phyloP scores from a whole-genome alignment of 257 asterid genomes.

The Rehmannia glutinosa region DNA sequence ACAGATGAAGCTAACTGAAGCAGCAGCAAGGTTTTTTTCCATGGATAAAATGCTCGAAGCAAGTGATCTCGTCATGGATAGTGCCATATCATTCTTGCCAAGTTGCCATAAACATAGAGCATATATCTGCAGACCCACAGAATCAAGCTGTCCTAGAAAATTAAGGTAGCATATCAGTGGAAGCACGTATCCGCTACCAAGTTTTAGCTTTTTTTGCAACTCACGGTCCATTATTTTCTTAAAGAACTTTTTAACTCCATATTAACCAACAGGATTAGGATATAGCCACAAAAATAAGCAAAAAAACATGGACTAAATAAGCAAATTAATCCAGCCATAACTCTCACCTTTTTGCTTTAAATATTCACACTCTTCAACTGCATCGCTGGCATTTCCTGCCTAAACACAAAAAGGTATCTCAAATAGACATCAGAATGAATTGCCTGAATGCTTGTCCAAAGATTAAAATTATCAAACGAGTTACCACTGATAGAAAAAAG shows the following conservation, averaged over 20 bases:
- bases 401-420: slow-evolving; percentile 31
- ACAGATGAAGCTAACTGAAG: slow-evolving; percentile 64
- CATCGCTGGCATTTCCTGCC: slow-evolving; percentile 73
- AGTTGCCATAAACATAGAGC: slow-evolving; percentile 81
- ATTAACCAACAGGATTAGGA: slow-evolving; percentile 4
- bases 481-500: background rate
- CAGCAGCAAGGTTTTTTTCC: slow-evolving; percentile 63
- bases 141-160: slow-evolving; percentile 74
- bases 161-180: slow-evolving; percentile 22
- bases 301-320: background rate
- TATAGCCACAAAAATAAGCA: background rate
- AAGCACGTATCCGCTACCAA: slow-evolving; percentile 3
- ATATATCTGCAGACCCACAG: slow-evolving; percentile 72
- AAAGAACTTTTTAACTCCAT: background rate
- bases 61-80: slow-evolving; percentile 56
- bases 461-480: background rate
- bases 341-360: slow-evolving; percentile 65
- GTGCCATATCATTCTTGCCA: slow-evolving; percentile 69
- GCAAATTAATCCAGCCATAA: slow-evolving; percentile 20
- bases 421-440: slow-evolving; percentile 9
- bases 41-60: slow-evolving; percentile 58
- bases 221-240: background rate
- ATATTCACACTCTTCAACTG: slow-evolving; percentile 71
- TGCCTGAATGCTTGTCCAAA: slow-evolving; percentile 9
- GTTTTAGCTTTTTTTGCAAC: slow-evolving; percentile 9